Evolutionary conservation across 2,329 filamentous ascomycete genomes (phyloP), one percentile per base, ranked within the genome.

Genomic region (Phaeoacremonium minimum): DNA sequence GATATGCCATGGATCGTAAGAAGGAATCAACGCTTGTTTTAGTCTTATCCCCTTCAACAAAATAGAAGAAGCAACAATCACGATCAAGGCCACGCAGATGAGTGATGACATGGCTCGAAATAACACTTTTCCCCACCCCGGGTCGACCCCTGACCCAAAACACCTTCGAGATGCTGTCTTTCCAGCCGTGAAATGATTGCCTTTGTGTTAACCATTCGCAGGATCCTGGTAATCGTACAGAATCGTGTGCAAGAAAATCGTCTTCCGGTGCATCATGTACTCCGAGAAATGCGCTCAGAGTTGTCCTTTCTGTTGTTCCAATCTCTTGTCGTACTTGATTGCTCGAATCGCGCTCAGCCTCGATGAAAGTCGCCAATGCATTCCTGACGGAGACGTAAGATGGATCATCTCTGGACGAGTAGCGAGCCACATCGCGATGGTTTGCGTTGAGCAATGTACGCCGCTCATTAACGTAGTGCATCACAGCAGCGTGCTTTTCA

Each of bases 11-110:
- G 1, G 52, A 55, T 3, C 51, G 35, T 6, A 60, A 28, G 2
- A 52, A 52, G 0, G 42, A 7, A 12, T 40, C 48, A 3, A 45
- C 13, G 7, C 31, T 46, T 1, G 28, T 38, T 52, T 77, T 79
- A 44, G 84, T 26, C 4, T 26, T 42, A 31, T 49, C 44, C 4
- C 33, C 35, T 2, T 26, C 20, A 11, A 34, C 30, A 28, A 50
- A 50, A 18, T 50, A 52, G 37, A 44, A 48, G 28, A 42, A 48
- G 19, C 40, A 46, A 22, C 37, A 41, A 12, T 52, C 43, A 1
- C 28, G 17, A 0, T 31, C 44, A 2, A 8, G 7, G 2, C 7
- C 15, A 6, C 40, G 38, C 9, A 49, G 20, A 5, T 50, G 32
- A n/a, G 37, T 32, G 20, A 50, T 30, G 3, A 48, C 22, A 20